Conservation (phyloP, 495 filamentous ascomycete genomes). For the Lophiostoma macrostomum region DNA sequence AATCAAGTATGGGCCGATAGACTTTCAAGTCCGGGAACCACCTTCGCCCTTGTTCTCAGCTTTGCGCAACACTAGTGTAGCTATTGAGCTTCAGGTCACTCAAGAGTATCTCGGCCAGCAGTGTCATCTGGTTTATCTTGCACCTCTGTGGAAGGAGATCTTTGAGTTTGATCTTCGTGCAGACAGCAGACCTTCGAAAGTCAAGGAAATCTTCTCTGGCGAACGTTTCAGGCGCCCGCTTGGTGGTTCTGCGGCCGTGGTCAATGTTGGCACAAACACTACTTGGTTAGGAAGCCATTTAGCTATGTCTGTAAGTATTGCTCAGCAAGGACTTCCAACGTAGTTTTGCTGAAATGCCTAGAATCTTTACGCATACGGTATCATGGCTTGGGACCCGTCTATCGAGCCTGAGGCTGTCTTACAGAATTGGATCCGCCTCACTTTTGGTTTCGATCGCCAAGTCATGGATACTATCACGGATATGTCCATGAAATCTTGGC, state of each 20-base stretch:
- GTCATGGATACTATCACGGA: conserved; percentile 58
- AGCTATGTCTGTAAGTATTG: conserved; percentile 52
- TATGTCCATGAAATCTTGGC: conserved; percentile 68
- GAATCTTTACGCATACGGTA: conserved; percentile 69
- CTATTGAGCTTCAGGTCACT: conserved; percentile 64
- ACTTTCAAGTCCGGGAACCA: conserved; percentile 73
- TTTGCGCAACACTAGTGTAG: conserved; percentile 53
- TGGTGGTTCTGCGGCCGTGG: conserved; percentile 63
- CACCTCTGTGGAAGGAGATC: conserved; percentile 65
- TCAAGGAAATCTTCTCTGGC: conserved; percentile 58
- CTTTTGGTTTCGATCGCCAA: conserved; percentile 53
- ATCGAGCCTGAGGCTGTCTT: conserved; percentile 49
- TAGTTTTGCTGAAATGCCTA: background rate
- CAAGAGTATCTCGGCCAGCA: conserved; percentile 75
- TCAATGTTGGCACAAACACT: conserved; percentile 64
- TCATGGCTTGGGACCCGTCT: conserved; percentile 60
- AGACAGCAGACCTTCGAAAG: conserved; percentile 51
- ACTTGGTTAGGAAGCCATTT: conserved; percentile 69
- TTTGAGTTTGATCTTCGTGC: conserved; percentile 65
- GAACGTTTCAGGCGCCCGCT: conserved; percentile 56
- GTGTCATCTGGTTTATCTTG: conserved; percentile 62
- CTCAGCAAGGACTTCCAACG: background rate
- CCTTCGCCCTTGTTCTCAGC: conserved; percentile 67
- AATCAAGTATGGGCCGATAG: conserved; percentile 72
- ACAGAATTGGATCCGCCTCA: conserved; percentile 64